Base-by-base conservation (phyloP, 768 basidiomycete genomes). In the Austroboletus eburneus region DNA sequence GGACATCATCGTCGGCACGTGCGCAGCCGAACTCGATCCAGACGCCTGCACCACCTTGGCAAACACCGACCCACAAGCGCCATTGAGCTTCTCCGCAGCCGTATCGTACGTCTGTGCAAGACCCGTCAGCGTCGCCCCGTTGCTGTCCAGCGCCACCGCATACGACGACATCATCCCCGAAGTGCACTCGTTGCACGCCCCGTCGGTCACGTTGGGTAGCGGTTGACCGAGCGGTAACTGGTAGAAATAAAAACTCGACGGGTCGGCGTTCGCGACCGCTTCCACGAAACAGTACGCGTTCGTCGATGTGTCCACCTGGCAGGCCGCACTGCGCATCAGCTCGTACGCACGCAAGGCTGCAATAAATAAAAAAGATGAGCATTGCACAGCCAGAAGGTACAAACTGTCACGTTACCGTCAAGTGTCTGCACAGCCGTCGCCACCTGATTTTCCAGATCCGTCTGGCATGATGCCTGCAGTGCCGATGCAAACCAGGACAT, bases 211-310 rank as follows among this genome's bases (percentile, higher is more conserved):
- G 46, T 44, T 46, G 4, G 73, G 69, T 5, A 88, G 67, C 10
- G 56, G 45, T 20, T 71, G 66, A 12, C 83, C 87, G 10, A 83
- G 73, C 3, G 83, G 82, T 10, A 91, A 72, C 29, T 71, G 64
- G 69, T 87, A 92, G 62, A 81, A 78, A 70, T 82, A 88, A n/a
- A 81, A 63, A 59, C 87, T 86, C 18, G 80, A 75, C 0, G 85
- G 78, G 47, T 80, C 78, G 3, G 72, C 25, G 50, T 72, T 71
- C 27, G 67, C 70, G 18, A 79, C 75, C 13, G 89, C 86, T 50
- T 81, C 72, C 44, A 88, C 43, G 67, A 79, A 91, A 69, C 89
- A 92, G 67, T 89, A 92, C 0, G 78, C 64, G 55, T 82, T 74
- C 24, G 79, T 74, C 4, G 69, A 57, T 9, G 80, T 73, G 63